Percentiles rank a stretch among this genome's conserved stretches.
Evolutionary conservation across 805 yeast genomes (phyloP).

Genomic region (Candida krabiensis): DNA sequence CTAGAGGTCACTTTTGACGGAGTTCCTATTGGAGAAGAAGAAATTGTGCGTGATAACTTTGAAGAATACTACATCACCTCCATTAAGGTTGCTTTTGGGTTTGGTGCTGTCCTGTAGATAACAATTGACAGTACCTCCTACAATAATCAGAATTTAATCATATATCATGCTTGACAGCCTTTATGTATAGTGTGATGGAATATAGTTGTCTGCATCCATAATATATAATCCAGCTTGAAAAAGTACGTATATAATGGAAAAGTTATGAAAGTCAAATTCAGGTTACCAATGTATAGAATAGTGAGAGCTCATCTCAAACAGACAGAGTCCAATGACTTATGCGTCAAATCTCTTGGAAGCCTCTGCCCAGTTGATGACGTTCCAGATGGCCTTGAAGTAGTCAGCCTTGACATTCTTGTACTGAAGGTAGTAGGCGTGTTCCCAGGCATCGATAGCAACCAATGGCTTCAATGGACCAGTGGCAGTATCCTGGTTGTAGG

Average conservation of each 20-base stretch:
- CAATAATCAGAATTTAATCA: no score
- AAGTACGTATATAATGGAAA: no score
- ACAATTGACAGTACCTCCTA: no score
- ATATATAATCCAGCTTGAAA: slow-evolving; percentile 1
- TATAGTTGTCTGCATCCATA: slow-evolving; percentile 1
- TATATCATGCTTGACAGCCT: not conserved
- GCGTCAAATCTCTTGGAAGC: slow-evolving; percentile 71
- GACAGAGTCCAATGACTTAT: slow-evolving; percentile 7
- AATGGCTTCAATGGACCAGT: slow-evolving; percentile 68
- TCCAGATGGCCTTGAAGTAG: slow-evolving; percentile 93
- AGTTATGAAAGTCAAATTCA: no score
- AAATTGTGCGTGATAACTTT: slow-evolving; percentile 78
- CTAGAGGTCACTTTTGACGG: slow-evolving; percentile 80
- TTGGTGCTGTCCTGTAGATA: slow-evolving; percentile 78
- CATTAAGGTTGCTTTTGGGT: slow-evolving; percentile 90
- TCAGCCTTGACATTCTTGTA: slow-evolving; percentile 89
- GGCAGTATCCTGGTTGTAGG: slow-evolving; percentile 85
- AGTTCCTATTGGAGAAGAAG: slow-evolving; percentile 94
- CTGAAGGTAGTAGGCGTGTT: slow-evolving; percentile 93
- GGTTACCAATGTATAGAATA: no score
- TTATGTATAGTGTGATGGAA: not conserved
- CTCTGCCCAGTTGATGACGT: slow-evolving; percentile 90
- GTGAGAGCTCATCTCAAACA: no score
- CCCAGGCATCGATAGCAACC: slow-evolving; percentile 95
- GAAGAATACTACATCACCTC: slow-evolving; percentile 87